Evolutionary conservation across 805 yeast species (phyloP).

Genomic region (Yarrowia sp.): DNA sequence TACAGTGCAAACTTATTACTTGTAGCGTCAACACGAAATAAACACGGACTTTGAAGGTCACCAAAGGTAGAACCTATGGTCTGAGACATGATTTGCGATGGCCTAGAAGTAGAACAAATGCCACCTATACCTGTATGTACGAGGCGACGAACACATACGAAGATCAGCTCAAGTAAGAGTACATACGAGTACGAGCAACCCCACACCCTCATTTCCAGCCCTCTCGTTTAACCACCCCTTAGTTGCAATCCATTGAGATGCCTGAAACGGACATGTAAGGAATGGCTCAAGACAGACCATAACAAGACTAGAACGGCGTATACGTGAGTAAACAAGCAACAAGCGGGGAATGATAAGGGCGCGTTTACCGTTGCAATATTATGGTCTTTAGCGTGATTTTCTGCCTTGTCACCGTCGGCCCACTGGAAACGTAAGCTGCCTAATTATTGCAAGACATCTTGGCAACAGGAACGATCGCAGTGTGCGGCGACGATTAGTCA

Average conservation of each 20-base stretch:
- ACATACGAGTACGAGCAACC: no score
- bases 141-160: no score
- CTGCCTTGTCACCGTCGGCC: no score
- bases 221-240: no score
- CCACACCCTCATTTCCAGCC: no score
- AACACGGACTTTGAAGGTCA: neutral
- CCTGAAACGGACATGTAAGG: no score
- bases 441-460: neutral
- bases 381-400: neutral
- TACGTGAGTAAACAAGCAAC: slow-evolving; percentile 3
- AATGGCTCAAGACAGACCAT: neutral
- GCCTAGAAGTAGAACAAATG: neutral
- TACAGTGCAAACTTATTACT: slow-evolving; percentile 10
- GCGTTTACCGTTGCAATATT: neutral
- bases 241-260: no score
- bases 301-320: neutral
- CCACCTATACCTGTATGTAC: no score
- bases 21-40: slow-evolving; percentile 7
- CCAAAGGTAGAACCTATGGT: neutral
- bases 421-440: no score
- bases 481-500: no score
- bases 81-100: slow-evolving; percentile 17
- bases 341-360: no score
- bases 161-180: no score
- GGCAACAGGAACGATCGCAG: neutral